Evolutionary conservation across 768 basidiomycete species (phyloP).

Genomic region (Suillus hirtellus): DNA sequence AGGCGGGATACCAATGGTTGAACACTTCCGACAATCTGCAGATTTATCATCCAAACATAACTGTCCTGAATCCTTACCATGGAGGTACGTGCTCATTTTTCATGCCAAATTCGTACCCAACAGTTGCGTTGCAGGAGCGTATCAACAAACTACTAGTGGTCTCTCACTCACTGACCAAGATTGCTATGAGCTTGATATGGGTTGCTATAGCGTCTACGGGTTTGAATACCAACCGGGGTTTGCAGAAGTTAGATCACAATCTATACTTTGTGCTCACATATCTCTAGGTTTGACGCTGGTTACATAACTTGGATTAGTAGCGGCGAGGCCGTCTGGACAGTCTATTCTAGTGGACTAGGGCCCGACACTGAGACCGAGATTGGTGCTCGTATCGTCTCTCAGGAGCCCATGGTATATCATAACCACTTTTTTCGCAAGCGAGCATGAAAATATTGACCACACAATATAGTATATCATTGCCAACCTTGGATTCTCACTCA

Average conservation of each 20-base stretch:
- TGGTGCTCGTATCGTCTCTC: conserved; percentile 55
- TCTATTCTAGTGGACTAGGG: conserved; percentile 48
- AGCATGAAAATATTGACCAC: not conserved
- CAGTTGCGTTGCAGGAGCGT: conserved; percentile 25
- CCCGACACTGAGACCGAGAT: conserved; percentile 55
- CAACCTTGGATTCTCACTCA: conserved; percentile 68
- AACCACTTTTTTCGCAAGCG: not conserved
- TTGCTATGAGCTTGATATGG: conserved; percentile 44
- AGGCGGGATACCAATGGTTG: conserved; percentile 46
- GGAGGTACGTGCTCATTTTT: conserved; percentile 37
- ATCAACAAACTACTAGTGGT: conserved; percentile 42
- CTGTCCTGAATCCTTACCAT: conserved; percentile 42
- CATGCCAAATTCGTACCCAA: conserved; percentile 27
- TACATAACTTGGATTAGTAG: conserved; percentile 76
- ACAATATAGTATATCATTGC: conserved; percentile 60
- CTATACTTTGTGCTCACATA: not conserved
- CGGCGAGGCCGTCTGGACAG: conserved; percentile 55
- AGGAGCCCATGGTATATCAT: conserved; percentile 66
- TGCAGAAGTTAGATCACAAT: not conserved
- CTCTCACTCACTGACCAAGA: conserved; percentile 38
- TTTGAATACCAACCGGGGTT: conserved; percentile 52
- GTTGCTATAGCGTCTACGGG: conserved; percentile 50
- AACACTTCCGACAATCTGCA: conserved; percentile 35
- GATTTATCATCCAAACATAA: conserved; percentile 39
- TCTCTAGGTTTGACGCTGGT: conserved; percentile 43